Conservation (phyloP, 192 early-diverging fungal genomes). For the Irineochytrium annulatum region DNA sequence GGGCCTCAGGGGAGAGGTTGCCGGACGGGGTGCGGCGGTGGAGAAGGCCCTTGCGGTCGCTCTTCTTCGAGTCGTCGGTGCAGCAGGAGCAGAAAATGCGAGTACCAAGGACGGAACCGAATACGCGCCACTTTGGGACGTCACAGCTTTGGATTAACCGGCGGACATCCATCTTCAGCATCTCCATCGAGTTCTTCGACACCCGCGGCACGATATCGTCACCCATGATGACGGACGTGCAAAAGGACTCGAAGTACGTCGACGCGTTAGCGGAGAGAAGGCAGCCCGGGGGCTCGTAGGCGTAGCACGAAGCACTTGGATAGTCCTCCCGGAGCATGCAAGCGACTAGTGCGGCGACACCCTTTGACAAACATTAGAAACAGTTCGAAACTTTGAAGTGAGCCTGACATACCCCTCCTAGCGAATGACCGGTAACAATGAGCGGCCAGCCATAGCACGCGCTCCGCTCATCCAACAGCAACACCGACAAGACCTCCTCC, state of each 20-base stretch:
- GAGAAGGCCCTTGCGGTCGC: slow-evolving; percentile 10
- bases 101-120: slow-evolving; percentile 23
- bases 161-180: slow-evolving; percentile 33
- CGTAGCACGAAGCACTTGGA: slow-evolving; percentile 25
- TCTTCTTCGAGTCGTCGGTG: not conserved
- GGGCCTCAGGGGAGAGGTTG: slow-evolving; percentile 10
- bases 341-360: slow-evolving; percentile 33
- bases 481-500: slow-evolving; percentile 14
- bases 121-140: slow-evolving; percentile 30
- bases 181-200: slow-evolving; percentile 26
- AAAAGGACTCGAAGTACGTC: slow-evolving; percentile 32
- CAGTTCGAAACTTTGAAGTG: not conserved
- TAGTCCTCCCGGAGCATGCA: slow-evolving; percentile 23
- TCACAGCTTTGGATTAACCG: slow-evolving; percentile 26
- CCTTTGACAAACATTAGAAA: slow-evolving; percentile 7
- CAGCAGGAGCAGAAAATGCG: slow-evolving; percentile 2
- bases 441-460: slow-evolving; percentile 23
- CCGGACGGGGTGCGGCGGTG: slow-evolving; percentile 21
- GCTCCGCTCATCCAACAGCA: slow-evolving; percentile 13
- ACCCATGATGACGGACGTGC: slow-evolving; percentile 35
- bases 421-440: slow-evolving; percentile 39
- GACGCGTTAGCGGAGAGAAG: slow-evolving; percentile 19
- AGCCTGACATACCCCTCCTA: slow-evolving; percentile 27
- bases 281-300: slow-evolving; percentile 29
- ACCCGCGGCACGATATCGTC: slow-evolving; percentile 37